Base-by-base conservation (phyloP, 163 green algal genomes). In the Volvox carteri region DNA sequence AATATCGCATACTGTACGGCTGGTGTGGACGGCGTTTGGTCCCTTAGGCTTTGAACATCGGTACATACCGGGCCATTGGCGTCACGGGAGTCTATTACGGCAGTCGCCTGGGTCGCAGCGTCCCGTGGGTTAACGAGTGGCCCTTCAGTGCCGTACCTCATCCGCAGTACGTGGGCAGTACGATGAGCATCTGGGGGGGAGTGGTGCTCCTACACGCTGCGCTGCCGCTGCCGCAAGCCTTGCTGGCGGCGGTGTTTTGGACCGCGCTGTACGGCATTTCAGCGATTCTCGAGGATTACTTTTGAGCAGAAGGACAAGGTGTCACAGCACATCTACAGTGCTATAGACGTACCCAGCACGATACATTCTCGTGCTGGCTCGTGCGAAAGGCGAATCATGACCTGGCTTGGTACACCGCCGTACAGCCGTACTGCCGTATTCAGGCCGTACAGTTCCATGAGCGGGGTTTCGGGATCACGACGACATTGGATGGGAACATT, bases 31-130 rank as follows among this genome's bases (percentile, higher is more conserved):
- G n/a, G n/a, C n/a, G n/a, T n/a, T n/a, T n/a, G n/a, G n/a, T n/a
- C n/a, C 37, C 16, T 28, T 14, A 98, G 93, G 90, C 92, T 0
- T 91, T 98, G 6, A 98, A 98, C 87, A 77, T 97, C 28, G 93
- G 93, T 78, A 96, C 96, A 72, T 98, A 95, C 84, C 41, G 28
- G 6, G 94, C 96, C 1, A 96, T 98, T 42, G 96, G 96, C 4
- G 92, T 94, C 50, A 86, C 86, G 6, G 96, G 96, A 1, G 96
- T 98, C 1, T 98, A 98, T 88, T 98, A 98, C 84, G 96, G 96
- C 30, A 94, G 94, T 90, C 96, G 97, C 76, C 86, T 97, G 65
- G 96, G 96, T 48, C 86, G 93, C 56, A 92, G 84, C 54, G 91
- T 98, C 5, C 94, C 94, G 9, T 98, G 96, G 96, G 91, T 95